Conservation (phyloP, 140 eudicot species). For the Anethum foeniculum region DNA sequence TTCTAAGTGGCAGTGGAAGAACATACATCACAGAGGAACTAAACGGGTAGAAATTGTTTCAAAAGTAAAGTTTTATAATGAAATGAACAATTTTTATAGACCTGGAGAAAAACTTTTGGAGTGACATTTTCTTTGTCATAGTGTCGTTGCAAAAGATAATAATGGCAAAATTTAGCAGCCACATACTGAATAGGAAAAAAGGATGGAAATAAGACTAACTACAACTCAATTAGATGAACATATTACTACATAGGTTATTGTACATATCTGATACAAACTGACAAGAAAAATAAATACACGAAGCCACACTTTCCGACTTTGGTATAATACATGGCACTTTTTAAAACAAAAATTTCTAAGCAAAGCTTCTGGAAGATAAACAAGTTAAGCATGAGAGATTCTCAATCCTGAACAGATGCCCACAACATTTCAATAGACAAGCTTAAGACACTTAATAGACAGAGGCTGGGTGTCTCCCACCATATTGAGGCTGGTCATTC, state of each 20-base stretch:
- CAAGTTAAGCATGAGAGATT: neutral
- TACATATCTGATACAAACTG: neutral
- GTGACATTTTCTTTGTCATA: neutral
- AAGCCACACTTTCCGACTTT: neutral
- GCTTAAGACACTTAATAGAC: neutral
- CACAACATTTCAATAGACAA: neutral
- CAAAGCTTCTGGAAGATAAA: neutral
- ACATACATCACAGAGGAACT: neutral
- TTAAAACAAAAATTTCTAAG: neutral
- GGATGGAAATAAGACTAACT: neutral
- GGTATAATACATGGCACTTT: neutral
- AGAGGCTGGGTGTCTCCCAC: neutral
- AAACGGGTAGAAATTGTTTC: neutral
- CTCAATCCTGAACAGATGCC: neutral
- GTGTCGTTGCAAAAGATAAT: neutral
- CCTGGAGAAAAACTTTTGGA: conserved; percentile 61
- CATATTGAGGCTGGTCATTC: conserved; percentile 24
- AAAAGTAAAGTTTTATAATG: neutral
- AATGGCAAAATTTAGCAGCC: neutral
- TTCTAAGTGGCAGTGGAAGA: conserved; percentile 35
- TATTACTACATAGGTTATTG: neutral
- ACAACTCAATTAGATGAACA: neutral
- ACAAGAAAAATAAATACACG: neutral
- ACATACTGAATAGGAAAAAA: neutral
- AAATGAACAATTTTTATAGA: neutral